Evolutionary conservation across 768 basidiomycete species (phyloP).

Genomic region (Boletus reticuloceps): DNA sequence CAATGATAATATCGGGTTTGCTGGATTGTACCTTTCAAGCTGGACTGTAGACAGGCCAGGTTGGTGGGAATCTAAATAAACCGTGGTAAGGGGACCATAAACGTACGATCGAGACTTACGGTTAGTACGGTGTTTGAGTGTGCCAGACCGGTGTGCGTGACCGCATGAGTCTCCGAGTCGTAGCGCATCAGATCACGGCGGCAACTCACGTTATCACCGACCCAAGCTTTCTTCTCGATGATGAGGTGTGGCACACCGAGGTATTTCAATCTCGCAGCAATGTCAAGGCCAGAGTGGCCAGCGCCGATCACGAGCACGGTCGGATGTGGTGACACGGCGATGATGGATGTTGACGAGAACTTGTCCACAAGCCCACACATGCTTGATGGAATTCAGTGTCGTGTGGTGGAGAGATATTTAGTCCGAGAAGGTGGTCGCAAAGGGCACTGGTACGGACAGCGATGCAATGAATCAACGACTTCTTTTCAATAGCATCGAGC

Average conservation of each 20-base stretch:
- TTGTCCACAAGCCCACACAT: too few species aligned
- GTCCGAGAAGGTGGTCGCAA: too few species aligned
- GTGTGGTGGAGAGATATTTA: too few species aligned
- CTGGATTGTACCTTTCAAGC: conserved; percentile 41
- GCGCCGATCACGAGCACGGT: conserved; percentile 62
- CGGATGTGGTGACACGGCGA: too few species aligned
- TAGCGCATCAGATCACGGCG: neutral
- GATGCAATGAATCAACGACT: too few species aligned
- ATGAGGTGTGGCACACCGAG: conserved; percentile 56
- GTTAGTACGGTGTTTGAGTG: conserved; percentile 55
- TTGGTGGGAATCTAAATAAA: conserved; percentile 45
- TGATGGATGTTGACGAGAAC: too few species aligned
- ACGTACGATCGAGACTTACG: conserved; percentile 30
- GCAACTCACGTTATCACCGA: conserved; percentile 44
- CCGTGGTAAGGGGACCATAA: neutral
- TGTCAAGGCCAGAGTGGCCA: conserved; percentile 64
- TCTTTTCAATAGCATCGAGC: too few species aligned
- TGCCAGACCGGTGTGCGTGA: conserved; percentile 53
- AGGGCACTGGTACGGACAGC: too few species aligned
- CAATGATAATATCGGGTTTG: neutral
- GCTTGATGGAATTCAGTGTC: too few species aligned
- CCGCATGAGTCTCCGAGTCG: neutral
- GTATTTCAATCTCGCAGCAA: conserved; percentile 62
- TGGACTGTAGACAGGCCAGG: conserved; percentile 52
- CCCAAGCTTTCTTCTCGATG: conserved; percentile 49